Conservation (phyloP, 2,329 filamentous ascomycete genomes). For the Aaosphaeria pasadenensis region DNA sequence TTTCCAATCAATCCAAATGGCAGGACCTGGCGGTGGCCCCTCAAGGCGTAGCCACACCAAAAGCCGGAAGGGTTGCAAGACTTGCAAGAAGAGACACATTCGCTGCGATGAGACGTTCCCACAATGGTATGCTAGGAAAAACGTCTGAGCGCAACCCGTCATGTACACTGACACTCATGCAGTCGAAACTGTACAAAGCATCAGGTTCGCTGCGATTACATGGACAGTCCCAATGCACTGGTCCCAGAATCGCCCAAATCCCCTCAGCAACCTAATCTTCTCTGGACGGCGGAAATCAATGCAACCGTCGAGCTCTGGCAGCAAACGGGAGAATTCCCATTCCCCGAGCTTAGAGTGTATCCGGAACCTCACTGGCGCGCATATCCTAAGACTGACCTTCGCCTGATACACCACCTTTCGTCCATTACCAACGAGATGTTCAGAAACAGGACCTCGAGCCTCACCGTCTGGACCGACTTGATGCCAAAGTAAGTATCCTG, state of each 20-base stretch:
- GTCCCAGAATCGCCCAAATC: conserved; percentile 51
- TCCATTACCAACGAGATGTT: conserved; percentile 81
- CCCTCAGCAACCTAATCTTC: conserved; percentile 60
- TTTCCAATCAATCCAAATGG: conserved; percentile 56
- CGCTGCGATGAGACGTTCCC: conserved; percentile 97
- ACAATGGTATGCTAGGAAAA: conserved; percentile 70
- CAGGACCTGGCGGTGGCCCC: conserved; percentile 90
- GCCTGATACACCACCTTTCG: conserved; percentile 87
- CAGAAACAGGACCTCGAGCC: conserved; percentile 71
- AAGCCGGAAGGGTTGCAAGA: conserved; percentile 96
- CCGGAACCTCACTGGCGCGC: conserved; percentile 70
- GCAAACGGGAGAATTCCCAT: conserved; percentile 78
- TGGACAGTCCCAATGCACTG: conserved; percentile 74
- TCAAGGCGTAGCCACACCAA: conserved; percentile 93
- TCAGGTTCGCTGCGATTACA: conserved; percentile 97
- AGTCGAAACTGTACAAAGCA: conserved; percentile 99
- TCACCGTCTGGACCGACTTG: conserved; percentile 89
- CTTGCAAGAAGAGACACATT: conserved; percentile 96
- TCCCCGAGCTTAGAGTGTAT: conserved; percentile 75
- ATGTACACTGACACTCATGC: conserved; percentile 18
- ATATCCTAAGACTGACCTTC: conserved; percentile 74
- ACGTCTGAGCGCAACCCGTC: no score
- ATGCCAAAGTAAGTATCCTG: conserved; percentile 74
- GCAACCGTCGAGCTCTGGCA: conserved; percentile 79
- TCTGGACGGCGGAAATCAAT: conserved; percentile 86